These are phyloP conservation scores for Nectriaceae sp. DNA, from an alignment of 2,329 filamentous ascomycete species.

Conservation along the genomic window DNA sequence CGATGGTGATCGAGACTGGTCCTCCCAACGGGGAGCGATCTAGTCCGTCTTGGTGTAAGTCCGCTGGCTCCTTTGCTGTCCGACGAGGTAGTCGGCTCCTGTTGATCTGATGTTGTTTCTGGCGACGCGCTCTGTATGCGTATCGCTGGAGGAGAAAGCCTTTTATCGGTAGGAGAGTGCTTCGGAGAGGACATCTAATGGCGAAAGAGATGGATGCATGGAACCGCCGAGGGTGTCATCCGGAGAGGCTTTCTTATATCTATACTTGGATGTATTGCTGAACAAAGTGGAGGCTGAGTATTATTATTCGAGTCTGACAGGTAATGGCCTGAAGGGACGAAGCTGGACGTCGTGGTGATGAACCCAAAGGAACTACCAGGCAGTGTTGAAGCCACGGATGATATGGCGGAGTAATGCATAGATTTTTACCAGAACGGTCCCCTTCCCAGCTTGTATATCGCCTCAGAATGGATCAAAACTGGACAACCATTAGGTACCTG, in stretches of 20 bases:
- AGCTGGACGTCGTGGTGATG: neutral
- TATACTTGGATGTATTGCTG: neutral
- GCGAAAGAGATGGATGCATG: slow-evolving; percentile 13
- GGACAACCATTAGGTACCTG: slow-evolving; percentile 20
- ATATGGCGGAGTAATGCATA: slow-evolving; percentile 19
- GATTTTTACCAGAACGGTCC: slow-evolving; percentile 20
- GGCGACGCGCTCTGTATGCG: slow-evolving; percentile 32
- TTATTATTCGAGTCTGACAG: neutral
- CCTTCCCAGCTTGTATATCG: slow-evolving; percentile 15
- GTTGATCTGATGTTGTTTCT: slow-evolving; percentile 8
- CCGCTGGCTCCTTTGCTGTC: slow-evolving; percentile 8
- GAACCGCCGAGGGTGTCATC: neutral
- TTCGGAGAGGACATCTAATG: slow-evolving; percentile 29
- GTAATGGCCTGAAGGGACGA: neutral
- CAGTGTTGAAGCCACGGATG: slow-evolving; percentile 4
- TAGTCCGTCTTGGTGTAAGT: slow-evolving; percentile 18
- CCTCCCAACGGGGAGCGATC: slow-evolving; percentile 12
- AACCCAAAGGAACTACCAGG: neutral
- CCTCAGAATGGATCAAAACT: slow-evolving; percentile 7
- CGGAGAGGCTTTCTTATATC: neutral
- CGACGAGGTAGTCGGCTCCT: slow-evolving; percentile 4
- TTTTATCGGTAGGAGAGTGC: slow-evolving; percentile 16
- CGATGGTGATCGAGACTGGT: neutral
- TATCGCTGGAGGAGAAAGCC: slow-evolving; percentile 27
- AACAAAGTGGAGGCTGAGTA: neutral